Evolutionary conservation across 257 asterid species (phyloP), one percentile per base, ranked within the genome.

Genomic region (Anisodus acutangulus): DNA sequence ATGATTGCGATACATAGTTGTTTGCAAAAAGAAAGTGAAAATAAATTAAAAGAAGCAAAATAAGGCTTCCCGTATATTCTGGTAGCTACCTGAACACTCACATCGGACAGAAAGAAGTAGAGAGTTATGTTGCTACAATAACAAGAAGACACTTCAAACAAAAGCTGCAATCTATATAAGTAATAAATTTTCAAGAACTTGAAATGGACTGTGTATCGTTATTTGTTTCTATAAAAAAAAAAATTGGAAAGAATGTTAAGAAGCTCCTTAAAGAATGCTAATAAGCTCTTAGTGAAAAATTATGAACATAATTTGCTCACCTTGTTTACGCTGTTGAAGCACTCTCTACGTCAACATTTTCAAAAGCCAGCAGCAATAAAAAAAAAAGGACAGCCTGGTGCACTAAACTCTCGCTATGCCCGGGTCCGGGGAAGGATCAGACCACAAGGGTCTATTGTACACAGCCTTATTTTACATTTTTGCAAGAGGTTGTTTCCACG

Each of bases 361-460:
- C 88, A 90, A 43, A 63, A 69, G 31, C 87, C 84, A 70, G 85
- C 88, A 84, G 87, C 69, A 49, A 78, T 76, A 84, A 31, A 31
- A 31, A 31, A 26, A 31, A 1, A 1, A 31, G 26, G 26, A 22
- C 26, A 22, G 26, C 26, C 26, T 22, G 26, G 35, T 31, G 35
- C 35, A 31, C 35, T 31, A 31, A 31, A 1, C 35, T 31, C 35
- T 31, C 35, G 35, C 35, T 31, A 31, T 31, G 35, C 35, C 2
- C 35, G 35, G 1, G 2, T 31, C 35, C 35, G 35, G 35, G 35
- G 2, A 31, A 31, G 35, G 35, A 31, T 1, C 35, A 1, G 35
- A 31, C 35, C 35, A 31, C 35, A 31, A 31, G 35, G 2, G 35
- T 31, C 1, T 31, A 31, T 31, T 31, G 35, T 31, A 31, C 2